These are phyloP conservation scores for Pezicula radicicola DNA, from an alignment of 2,329 filamentous ascomycete genomes.

Conservation along the genomic window DNA sequence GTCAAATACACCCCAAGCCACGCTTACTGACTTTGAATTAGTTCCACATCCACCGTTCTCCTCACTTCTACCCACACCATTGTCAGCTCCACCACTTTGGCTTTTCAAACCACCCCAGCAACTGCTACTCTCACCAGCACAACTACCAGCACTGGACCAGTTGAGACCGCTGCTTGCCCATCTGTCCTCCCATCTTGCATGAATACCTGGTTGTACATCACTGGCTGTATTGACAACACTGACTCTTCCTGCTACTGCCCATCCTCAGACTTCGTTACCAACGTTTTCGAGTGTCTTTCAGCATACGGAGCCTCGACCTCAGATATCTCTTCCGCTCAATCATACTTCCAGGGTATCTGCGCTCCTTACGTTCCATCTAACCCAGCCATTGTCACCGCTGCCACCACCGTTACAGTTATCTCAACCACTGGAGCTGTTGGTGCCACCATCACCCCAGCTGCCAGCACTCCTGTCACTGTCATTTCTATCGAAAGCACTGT, in stretches of 20 bases:
- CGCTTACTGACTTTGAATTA: no score
- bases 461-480: constrained; percentile 29
- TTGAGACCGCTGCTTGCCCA: constrained; percentile 46
- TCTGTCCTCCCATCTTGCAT: constrained; percentile 80
- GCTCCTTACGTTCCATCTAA: constrained; percentile 70
- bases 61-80: constrained; percentile 24
- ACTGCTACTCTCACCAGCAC: constrained; percentile 5
- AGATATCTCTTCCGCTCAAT: constrained; percentile 67
- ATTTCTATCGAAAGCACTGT: constrained; percentile 48
- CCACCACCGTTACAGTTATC: constrained; percentile 51
- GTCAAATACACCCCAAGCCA: no score
- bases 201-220: constrained; percentile 80
- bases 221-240: constrained; percentile 79
- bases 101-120: constrained; percentile 15
- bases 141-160: constrained; percentile 26
- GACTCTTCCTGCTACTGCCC: constrained; percentile 87
- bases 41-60: not conserved
- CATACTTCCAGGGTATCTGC: constrained; percentile 91
- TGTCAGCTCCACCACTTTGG: constrained; percentile 18
- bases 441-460: constrained; percentile 37
- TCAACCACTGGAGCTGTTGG: constrained; percentile 53
- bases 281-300: constrained; percentile 78
- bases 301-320: constrained; percentile 67
- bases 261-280: constrained; percentile 68
- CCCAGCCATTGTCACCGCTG: constrained; percentile 79